Percentiles rank a stretch among this genome's conserved stretches.
These are phyloP conservation scores for Globisporangium abappressorium DNA, from an alignment of 352 stramenopile species.

Conservation along the genomic window DNA sequence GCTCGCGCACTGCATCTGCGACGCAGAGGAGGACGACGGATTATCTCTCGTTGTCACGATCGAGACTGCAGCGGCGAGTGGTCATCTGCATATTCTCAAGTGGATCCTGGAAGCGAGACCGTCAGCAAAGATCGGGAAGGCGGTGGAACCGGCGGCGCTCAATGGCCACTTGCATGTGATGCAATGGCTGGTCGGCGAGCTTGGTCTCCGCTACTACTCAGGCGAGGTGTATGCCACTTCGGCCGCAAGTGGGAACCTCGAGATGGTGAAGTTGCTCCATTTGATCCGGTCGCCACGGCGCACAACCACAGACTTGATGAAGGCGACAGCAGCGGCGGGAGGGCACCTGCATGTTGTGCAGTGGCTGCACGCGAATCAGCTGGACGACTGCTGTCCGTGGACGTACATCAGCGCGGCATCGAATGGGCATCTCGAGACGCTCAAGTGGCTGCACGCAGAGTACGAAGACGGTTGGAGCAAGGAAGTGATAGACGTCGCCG, in stretches of 20 bases:
- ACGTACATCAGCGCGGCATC: constrained; percentile 1
- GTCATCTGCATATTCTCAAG: background rate
- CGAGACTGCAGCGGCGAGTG: background rate
- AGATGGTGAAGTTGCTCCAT: constrained; percentile 1
- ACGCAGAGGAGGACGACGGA: background rate
- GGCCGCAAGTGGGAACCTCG: background rate
- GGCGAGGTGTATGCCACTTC: background rate
- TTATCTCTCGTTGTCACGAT: background rate
- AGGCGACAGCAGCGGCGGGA: constrained; percentile 10
- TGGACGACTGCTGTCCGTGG: constrained; percentile 2
- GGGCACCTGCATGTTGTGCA: constrained; percentile 66
- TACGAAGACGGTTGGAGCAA: background rate
- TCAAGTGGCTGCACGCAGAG: constrained; percentile 2
- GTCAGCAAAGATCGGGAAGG: constrained; percentile 3
- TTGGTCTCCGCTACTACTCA: constrained; percentile 2
- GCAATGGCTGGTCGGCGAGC: background rate
- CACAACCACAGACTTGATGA: constrained; percentile 3
- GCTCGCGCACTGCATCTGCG: background rate
- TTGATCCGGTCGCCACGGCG: background rate
- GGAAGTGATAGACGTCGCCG: constrained; percentile 6
- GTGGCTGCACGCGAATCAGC: constrained; percentile 58
- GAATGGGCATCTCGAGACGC: background rate
- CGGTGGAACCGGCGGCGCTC: background rate
- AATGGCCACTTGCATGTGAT: background rate
- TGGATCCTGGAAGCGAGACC: background rate